Conservation (phyloP, 257 asterid genomes). For the Solanum microdontum region DNA sequence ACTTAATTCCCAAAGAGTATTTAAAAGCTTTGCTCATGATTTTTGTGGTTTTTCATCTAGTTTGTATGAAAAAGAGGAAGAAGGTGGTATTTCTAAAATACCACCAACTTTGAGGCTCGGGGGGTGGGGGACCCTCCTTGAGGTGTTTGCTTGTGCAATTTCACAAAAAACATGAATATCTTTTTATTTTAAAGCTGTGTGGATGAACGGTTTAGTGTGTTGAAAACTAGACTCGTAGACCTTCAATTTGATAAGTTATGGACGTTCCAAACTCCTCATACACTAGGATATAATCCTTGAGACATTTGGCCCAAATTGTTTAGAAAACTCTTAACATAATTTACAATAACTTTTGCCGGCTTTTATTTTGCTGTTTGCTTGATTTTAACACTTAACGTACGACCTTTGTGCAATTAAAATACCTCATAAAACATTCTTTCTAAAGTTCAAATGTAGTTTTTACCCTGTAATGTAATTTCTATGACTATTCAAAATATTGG, state of each 20-base stretch:
- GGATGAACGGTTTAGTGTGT: background rate
- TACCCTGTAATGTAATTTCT: background rate
- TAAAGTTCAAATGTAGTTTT: too few relatives aligned
- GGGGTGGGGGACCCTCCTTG: background rate
- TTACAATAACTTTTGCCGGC: background rate
- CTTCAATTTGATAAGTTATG: background rate
- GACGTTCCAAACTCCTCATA: background rate
- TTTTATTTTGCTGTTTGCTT: background rate
- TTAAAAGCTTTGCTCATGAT: background rate
- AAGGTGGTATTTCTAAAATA: background rate
- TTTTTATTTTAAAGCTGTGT: background rate
- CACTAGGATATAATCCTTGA: background rate
- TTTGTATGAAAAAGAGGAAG: background rate
- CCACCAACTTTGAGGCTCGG: background rate
- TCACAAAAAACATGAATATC: background rate
- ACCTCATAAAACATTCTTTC: background rate
- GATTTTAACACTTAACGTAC: background rate
- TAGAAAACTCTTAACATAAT: background rate
- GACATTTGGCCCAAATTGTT: background rate
- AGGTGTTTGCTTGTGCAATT: background rate
- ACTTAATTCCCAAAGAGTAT: background rate
- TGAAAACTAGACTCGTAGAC: background rate
- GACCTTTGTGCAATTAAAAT: background rate
- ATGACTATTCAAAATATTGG: background rate
- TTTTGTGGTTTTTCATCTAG: background rate